Percentiles rank a stretch among this genome's conserved stretches.
Conservation (phyloP, 2,329 filamentous ascomycete species). For the Fusarium coffeatum region DNA sequence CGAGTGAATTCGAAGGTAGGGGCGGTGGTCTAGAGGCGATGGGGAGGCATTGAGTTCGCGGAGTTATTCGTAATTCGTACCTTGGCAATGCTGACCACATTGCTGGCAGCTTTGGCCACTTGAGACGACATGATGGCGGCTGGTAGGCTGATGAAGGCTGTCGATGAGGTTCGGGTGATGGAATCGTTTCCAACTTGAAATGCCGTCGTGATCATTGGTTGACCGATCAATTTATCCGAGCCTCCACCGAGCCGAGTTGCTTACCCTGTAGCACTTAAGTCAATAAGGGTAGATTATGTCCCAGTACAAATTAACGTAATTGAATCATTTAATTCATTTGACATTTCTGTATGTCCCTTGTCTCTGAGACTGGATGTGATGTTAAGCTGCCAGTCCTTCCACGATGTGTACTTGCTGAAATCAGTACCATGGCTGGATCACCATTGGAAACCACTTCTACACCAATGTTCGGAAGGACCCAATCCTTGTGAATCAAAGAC, state of each 20-base stretch:
- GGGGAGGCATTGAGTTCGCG: constrained; percentile 34
- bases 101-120: constrained; percentile 66
- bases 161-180: constrained; percentile 46
- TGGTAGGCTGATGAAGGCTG: constrained; percentile 32
- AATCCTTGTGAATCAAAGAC: too few relatives aligned
- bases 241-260: constrained; percentile 32
- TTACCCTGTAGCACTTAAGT: constrained; percentile 32
- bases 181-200: constrained; percentile 47
- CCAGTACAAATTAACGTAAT: too few relatives aligned
- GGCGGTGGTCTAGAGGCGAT: constrained; percentile 25
- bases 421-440: neutral
- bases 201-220: constrained; percentile 47
- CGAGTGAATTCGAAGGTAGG: constrained; percentile 33
- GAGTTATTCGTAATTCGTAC: constrained; percentile 54
- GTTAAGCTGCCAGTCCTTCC: neutral
- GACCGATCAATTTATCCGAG: constrained; percentile 43
- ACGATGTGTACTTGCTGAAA: too few relatives aligned
- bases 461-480: too few relatives aligned
- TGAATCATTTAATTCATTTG: neutral
- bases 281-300: neutral
- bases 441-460: fast-evolving
- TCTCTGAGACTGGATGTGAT: neutral
- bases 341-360: neutral
- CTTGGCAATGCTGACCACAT: constrained; percentile 68
- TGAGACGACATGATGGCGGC: constrained; percentile 69